These are phyloP conservation scores for Aspergillus sclerotialis DNA, from an alignment of 2,329 filamentous ascomycete species.

Conservation along the genomic window DNA sequence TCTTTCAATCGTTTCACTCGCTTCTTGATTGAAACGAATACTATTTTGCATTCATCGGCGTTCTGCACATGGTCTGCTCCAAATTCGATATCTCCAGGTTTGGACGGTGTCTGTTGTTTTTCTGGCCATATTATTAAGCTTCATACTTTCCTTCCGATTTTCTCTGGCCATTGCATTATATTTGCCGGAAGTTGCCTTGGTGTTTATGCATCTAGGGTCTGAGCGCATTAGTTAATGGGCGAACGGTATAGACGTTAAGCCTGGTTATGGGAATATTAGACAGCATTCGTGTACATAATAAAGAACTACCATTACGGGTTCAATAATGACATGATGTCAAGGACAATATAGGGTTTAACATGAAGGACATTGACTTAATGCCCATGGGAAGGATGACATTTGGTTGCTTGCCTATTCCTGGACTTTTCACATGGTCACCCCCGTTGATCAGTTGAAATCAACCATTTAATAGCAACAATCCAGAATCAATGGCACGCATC, in stretches of 20 bases:
- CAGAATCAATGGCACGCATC: too few species aligned
- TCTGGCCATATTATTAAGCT: slow-evolving; percentile 3
- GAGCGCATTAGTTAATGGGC: slow-evolving; percentile 10
- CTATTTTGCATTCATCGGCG: slow-evolving; percentile 13
- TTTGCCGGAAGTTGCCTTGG: slow-evolving; percentile 2
- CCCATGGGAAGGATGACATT: too few species aligned
- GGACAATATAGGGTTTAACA: too few species aligned
- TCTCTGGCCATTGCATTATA: slow-evolving; percentile 5
- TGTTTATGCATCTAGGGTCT: slow-evolving; percentile 9
- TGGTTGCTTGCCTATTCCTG: too few species aligned
- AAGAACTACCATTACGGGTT: too few species aligned
- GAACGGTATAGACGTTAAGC: slow-evolving; percentile 11
- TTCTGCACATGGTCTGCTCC: slow-evolving; percentile 3
- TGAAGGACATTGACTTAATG: too few species aligned
- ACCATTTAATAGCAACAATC: too few species aligned
- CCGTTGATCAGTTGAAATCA: too few species aligned
- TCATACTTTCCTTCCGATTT: not conserved
- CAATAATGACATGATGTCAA: too few species aligned
- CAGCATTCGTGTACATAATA: slow-evolving; percentile 16
- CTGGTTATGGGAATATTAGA: slow-evolving; percentile 9
- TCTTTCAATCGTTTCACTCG: not conserved
- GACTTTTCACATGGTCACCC: too few species aligned
- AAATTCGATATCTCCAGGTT: not conserved
- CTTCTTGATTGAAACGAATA: not conserved
- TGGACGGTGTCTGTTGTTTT: slow-evolving; percentile 1